These are phyloP conservation scores for Tetramitus jugosus DNA, from an alignment of 208 protist species.

Conservation along the genomic window DNA sequence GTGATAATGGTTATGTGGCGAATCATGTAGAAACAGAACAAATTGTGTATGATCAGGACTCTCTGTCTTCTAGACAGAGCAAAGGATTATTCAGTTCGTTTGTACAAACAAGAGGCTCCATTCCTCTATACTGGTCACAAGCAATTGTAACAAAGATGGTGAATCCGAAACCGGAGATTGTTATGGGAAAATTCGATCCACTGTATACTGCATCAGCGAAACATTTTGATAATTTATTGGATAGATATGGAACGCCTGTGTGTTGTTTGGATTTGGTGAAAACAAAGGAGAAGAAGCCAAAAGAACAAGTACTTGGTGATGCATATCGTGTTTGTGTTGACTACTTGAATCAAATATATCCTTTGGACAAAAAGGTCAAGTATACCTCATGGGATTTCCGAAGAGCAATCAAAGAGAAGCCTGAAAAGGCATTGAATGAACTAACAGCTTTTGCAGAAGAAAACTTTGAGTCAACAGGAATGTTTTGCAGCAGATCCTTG, in stretches of 20 bases:
- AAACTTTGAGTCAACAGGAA: conserved; percentile 41
- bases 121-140: conserved; percentile 71
- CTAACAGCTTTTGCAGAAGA: conserved; percentile 51
- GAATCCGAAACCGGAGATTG: conserved; percentile 65
- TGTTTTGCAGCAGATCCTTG: conserved; percentile 37
- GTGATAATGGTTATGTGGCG: conserved; percentile 58
- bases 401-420: conserved; percentile 39
- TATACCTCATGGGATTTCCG: conserved; percentile 73
- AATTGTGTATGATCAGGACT: conserved; percentile 60
- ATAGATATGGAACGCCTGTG: conserved; percentile 74
- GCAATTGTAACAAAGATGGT: conserved; percentile 28
- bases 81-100: conserved; percentile 50
- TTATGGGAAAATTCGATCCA: conserved; percentile 42
- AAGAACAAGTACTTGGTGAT: conserved; percentile 61
- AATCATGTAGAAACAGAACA: conserved; percentile 78
- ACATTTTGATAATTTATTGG: conserved; percentile 81
- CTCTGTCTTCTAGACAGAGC: neutral
- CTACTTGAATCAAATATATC: conserved; percentile 50
- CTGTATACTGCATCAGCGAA: conserved; percentile 50
- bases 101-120: conserved; percentile 68
- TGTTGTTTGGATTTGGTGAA: conserved; percentile 81
- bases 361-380: conserved; percentile 47
- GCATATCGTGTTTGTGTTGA: conserved; percentile 58
- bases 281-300: conserved; percentile 63
- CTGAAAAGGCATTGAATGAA: conserved; percentile 52